Evolutionary conservation across 768 basidiomycete species (phyloP).

Genomic region (Boletellus emodensis): DNA sequence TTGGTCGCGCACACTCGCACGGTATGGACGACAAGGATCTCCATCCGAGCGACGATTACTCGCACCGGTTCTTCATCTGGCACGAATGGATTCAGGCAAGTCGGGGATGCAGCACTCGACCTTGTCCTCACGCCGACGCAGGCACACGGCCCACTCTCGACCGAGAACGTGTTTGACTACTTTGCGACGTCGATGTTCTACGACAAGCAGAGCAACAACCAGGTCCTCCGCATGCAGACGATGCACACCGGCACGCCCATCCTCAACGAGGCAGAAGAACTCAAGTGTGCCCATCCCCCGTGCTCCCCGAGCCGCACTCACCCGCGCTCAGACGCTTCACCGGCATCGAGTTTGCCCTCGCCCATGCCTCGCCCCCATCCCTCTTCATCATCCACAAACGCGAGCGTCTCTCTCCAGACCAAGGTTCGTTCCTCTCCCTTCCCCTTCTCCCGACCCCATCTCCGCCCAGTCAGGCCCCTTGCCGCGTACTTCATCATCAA

Average conservation of each 20-base stretch:
- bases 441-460: neutral
- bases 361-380: constrained; percentile 72
- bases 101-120: neutral
- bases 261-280: constrained; percentile 78
- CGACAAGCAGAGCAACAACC: constrained; percentile 91
- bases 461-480: constrained; percentile 59
- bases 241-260: constrained; percentile 77
- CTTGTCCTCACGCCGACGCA: neutral
- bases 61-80: constrained; percentile 83
- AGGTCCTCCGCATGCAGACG: constrained; percentile 90
- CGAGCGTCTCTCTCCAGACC: constrained; percentile 75
- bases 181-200: constrained; percentile 91
- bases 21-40: constrained; percentile 56
- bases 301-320: constrained; percentile 1
- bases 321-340: constrained; percentile 62
- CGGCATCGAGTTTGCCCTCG: constrained; percentile 83
- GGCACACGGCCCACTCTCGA: constrained; percentile 74
- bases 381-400: constrained; percentile 90
- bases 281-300: constrained; percentile 44
- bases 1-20: neutral
- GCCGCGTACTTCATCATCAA: constrained; percentile 87
- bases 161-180: constrained; percentile 83
- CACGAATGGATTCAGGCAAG: constrained; percentile 84
- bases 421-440: constrained; percentile 49
- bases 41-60: constrained; percentile 79